These are phyloP conservation scores for Protea cynaroides DNA, from an alignment of 164 flowering plant genomes.

Conservation along the genomic window DNA sequence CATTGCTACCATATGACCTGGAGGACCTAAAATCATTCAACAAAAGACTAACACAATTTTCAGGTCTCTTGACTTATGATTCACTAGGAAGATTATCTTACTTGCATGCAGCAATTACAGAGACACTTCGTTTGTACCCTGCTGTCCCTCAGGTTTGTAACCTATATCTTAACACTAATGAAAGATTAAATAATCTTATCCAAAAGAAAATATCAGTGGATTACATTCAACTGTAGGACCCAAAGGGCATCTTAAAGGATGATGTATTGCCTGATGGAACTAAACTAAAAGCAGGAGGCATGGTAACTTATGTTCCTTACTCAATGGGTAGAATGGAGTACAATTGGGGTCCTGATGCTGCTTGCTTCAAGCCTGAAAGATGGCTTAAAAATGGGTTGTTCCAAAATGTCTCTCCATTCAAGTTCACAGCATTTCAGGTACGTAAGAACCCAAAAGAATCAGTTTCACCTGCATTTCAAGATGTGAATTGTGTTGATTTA, in stretches of 20 bases:
- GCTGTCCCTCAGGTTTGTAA: conserved; percentile 88
- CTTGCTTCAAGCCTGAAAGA: conserved; percentile 72
- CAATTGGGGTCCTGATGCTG: conserved; percentile 90
- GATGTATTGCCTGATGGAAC: conserved; percentile 94
- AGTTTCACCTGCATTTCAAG: not conserved
- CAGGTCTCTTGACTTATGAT: conserved; percentile 61
- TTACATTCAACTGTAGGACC: conserved; percentile 78
- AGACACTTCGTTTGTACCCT: conserved; percentile 87
- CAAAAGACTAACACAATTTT: conserved; percentile 49
- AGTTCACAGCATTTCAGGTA: conserved; percentile 95
- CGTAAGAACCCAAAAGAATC: not conserved
- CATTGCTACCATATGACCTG: conserved; percentile 30
- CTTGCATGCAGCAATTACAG: conserved; percentile 81
- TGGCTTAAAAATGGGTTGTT: conserved; percentile 88
- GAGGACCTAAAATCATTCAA: conserved; percentile 43
- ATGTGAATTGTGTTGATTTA: not conserved
- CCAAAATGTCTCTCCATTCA: conserved; percentile 82
- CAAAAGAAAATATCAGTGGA: too few relatives aligned
- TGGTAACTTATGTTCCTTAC: conserved; percentile 95
- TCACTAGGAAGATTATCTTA: conserved; percentile 63
- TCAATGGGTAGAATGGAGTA: conserved; percentile 97
- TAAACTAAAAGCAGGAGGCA: conserved; percentile 74
- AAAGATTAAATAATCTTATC: too few relatives aligned
- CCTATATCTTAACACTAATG: not conserved
- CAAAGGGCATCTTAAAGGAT: conserved; percentile 76